phyloP scores from a whole-genome alignment of 495 filamentous ascomycete genomes.

The Geopyxis carbonaria region DNA sequence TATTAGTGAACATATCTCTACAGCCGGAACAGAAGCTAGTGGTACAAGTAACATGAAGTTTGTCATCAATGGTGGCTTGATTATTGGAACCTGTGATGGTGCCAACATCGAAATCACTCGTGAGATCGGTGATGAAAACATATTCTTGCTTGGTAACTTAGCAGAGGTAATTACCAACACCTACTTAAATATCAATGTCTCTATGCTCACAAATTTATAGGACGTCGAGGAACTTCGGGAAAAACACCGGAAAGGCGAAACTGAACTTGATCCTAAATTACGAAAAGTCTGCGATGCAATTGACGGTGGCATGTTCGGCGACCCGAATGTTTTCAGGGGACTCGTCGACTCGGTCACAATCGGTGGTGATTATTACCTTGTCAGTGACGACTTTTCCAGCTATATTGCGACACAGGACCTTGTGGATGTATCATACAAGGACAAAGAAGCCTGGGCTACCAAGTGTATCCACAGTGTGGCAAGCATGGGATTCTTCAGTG shows the following conservation, averaged over 20 bases:
- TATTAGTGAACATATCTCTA: slow-evolving; percentile 96
- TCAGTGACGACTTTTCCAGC: slow-evolving; percentile 88
- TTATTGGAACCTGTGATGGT: slow-evolving; percentile 95
- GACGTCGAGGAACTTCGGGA: slow-evolving; percentile 94
- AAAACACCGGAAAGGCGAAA: slow-evolving; percentile 63
- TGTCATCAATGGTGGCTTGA: slow-evolving; percentile 86
- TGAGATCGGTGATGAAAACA: slow-evolving; percentile 87
- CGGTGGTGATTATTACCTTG: slow-evolving; percentile 93
- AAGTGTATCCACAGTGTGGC: slow-evolving; percentile 79
- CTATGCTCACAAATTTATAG: slow-evolving; percentile 1
- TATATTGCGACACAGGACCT: slow-evolving; percentile 79
- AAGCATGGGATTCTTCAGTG: slow-evolving; percentile 93
- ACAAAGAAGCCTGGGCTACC: slow-evolving; percentile 78
- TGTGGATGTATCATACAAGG: slow-evolving; percentile 76
- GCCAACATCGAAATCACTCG: slow-evolving; percentile 98
- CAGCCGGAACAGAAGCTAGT: slow-evolving; percentile 73
- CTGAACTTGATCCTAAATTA: slow-evolving; percentile 60
- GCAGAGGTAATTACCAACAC: slow-evolving; percentile 39
- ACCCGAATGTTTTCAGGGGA: slow-evolving; percentile 54
- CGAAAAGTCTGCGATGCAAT: slow-evolving; percentile 69
- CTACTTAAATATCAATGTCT: background rate
- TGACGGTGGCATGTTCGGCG: slow-evolving; percentile 58
- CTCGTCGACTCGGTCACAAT: slow-evolving; percentile 69
- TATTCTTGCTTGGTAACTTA: slow-evolving; percentile 94
- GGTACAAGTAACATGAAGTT: slow-evolving; percentile 81